These are phyloP conservation scores for Colletotrichum paranaense DNA, from an alignment of 2,329 filamentous ascomycete species.

Conservation along the genomic window DNA sequence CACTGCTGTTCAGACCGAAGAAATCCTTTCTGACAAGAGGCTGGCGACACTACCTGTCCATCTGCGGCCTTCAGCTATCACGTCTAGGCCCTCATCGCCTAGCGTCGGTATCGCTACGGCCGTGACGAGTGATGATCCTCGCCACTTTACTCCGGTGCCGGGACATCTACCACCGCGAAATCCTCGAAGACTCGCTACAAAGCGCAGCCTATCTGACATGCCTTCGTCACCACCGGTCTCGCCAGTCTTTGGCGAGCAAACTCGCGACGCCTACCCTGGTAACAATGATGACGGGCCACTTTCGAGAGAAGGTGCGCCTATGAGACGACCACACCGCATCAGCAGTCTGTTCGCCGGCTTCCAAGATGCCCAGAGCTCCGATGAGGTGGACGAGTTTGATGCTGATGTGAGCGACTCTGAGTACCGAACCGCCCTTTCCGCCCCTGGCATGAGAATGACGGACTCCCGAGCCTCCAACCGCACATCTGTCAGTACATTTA, in stretches of 20 bases:
- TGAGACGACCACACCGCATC: constrained; percentile 78
- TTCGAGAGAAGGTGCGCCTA: constrained; percentile 67
- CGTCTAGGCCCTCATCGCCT: constrained; percentile 69
- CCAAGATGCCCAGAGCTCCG: constrained; percentile 73
- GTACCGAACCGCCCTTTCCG: constrained; percentile 73
- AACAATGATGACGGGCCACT: constrained; percentile 85
- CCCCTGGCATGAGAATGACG: constrained; percentile 64
- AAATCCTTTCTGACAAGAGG: constrained; percentile 85
- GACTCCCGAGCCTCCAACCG: constrained; percentile 54
- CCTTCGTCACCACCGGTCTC: constrained; percentile 55
- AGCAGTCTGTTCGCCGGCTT: constrained; percentile 92
- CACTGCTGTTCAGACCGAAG: constrained; percentile 82
- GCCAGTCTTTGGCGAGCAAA: constrained; percentile 47
- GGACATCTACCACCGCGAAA: constrained; percentile 69
- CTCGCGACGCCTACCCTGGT: constrained; percentile 77
- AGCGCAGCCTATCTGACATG: constrained; percentile 58
- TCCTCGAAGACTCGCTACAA: constrained; percentile 64
- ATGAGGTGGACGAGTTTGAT: constrained; percentile 74
- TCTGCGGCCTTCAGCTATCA: constrained; percentile 81
- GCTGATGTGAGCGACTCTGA: constrained; percentile 74
- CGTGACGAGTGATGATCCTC: constrained; percentile 48
- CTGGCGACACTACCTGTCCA: constrained; percentile 80
- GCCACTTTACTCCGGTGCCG: constrained; percentile 63
- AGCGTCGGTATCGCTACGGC: constrained; percentile 48
- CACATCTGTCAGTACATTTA: constrained; percentile 49